These are phyloP conservation scores for Diplodia mutila DNA, from an alignment of 2,329 filamentous ascomycete species.

Conservation along the genomic window DNA sequence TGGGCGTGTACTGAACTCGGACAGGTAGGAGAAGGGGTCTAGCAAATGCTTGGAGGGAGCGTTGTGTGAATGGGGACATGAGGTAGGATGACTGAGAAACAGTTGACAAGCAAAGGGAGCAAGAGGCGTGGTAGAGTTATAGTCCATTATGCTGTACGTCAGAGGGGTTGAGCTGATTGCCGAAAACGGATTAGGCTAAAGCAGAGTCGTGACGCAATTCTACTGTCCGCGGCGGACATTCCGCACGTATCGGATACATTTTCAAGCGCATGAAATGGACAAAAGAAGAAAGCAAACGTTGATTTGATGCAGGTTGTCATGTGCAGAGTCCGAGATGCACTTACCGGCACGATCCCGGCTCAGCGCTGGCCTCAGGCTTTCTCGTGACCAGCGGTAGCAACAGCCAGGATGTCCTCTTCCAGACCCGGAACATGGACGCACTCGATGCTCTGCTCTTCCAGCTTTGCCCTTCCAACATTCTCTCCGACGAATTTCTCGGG, in stretches of 20 bases:
- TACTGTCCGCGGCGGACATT: not conserved
- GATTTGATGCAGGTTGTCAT: not conserved
- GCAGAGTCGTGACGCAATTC: slow-evolving; percentile 25
- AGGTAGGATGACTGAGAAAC: not conserved
- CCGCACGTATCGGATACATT: not conserved
- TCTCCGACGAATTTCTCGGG: slow-evolving; percentile 86
- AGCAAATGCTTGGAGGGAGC: not conserved
- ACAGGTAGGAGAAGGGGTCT: not conserved
- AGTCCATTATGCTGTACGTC: slow-evolving; percentile 7
- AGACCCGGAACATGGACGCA: slow-evolving; percentile 75
- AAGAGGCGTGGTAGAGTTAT: not conserved
- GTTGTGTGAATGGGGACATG: not conserved
- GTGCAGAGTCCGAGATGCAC: not conserved
- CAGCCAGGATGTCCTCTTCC: slow-evolving; percentile 76
- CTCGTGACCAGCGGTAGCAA: slow-evolving; percentile 82
- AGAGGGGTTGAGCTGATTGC: slow-evolving; percentile 16
- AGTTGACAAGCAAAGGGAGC: not conserved
- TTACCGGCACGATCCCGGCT: not conserved
- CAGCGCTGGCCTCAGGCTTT: slow-evolving; percentile 29
- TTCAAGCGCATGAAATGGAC: not conserved
- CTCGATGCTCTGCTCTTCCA: slow-evolving; percentile 73
- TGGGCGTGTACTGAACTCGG: not conserved
- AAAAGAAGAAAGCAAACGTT: not conserved
- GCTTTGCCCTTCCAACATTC: slow-evolving; percentile 72
- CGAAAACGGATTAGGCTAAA: slow-evolving; percentile 6